These are phyloP conservation scores for Sporisorium scitamineum DNA, from an alignment of 1,284 basidiomycete species.

Conservation along the genomic window DNA sequence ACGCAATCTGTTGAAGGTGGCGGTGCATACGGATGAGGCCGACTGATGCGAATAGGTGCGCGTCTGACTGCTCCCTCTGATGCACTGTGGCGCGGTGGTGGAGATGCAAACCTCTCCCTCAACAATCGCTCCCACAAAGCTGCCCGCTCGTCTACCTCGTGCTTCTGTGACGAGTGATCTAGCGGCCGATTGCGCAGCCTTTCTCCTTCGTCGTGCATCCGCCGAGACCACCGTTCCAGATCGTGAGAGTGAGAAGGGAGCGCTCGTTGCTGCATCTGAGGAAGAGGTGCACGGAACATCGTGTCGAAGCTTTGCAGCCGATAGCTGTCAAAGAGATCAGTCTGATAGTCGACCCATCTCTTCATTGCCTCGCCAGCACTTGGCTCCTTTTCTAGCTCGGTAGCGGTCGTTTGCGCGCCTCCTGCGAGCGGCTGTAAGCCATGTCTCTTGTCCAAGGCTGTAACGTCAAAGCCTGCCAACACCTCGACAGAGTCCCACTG, in stretches of 20 bases:
- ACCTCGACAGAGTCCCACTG: conserved; percentile 24
- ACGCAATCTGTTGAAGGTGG: background rate
- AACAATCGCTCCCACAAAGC: conserved; percentile 22
- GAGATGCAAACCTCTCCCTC: conserved; percentile 7
- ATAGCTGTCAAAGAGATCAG: conserved; percentile 34
- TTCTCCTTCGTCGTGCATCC: background rate
- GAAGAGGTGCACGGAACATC: conserved; percentile 20
- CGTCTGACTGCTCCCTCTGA: background rate
- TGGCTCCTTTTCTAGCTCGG: background rate
- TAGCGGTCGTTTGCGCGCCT: too few species aligned
- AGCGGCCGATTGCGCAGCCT: background rate
- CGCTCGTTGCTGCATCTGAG: conserved; percentile 4
- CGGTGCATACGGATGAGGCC: background rate
- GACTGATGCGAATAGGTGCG: background rate
- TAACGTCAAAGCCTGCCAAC: conserved; percentile 20
- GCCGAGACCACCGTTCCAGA: background rate
- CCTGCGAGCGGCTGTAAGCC: background rate
- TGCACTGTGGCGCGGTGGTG: conserved; percentile 5
- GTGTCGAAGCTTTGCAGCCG: conserved; percentile 32
- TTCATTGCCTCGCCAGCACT: background rate
- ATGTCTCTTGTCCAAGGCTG: background rate
- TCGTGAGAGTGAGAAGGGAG: background rate
- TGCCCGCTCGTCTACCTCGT: conserved; percentile 2
- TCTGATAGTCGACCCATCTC: conserved; percentile 35
- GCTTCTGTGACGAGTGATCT: background rate